These are phyloP conservation scores for Stagonosporopsis tanaceti DNA, from an alignment of 2,329 filamentous ascomycete genomes.

Conservation along the genomic window DNA sequence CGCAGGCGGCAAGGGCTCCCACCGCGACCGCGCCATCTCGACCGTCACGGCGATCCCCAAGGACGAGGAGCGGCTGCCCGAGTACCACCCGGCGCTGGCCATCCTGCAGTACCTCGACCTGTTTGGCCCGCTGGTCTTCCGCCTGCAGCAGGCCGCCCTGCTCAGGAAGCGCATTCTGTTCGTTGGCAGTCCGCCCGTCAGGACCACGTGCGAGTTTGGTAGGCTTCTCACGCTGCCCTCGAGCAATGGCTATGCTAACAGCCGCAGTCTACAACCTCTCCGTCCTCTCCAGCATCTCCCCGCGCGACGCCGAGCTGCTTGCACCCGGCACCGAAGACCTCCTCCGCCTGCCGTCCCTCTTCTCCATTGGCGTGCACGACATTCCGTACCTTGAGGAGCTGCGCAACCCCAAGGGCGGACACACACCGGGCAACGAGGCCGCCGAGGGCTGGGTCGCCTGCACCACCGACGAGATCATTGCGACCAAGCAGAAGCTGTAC, in stretches of 20 bases:
- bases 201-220: conserved; percentile 90
- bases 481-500: conserved; percentile 85
- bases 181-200: conserved; percentile 84
- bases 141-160: conserved; percentile 85
- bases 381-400: conserved; percentile 78
- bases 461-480: conserved; percentile 92
- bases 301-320: conserved; percentile 74
- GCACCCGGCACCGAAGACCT: conserved; percentile 67
- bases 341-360: conserved; percentile 78
- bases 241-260: neutral
- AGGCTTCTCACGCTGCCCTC: conserved; percentile 28
- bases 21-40: conserved; percentile 48
- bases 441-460: conserved; percentile 86
- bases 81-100: conserved; percentile 86
- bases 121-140: conserved; percentile 92
- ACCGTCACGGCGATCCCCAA: conserved; percentile 51
- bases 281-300: conserved; percentile 87
- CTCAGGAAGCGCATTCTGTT: conserved; percentile 88
- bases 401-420: conserved; percentile 50
- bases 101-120: conserved; percentile 78
- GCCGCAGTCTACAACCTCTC: conserved; percentile 86
- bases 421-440: conserved; percentile 52
- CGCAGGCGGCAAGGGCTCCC: conserved; percentile 4
- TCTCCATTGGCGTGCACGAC: conserved; percentile 91
- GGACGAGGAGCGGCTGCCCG: conserved; percentile 72